These are phyloP conservation scores for Colletotrichum sp. DNA, from an alignment of 2,329 filamentous ascomycete genomes.

Conservation along the genomic window DNA sequence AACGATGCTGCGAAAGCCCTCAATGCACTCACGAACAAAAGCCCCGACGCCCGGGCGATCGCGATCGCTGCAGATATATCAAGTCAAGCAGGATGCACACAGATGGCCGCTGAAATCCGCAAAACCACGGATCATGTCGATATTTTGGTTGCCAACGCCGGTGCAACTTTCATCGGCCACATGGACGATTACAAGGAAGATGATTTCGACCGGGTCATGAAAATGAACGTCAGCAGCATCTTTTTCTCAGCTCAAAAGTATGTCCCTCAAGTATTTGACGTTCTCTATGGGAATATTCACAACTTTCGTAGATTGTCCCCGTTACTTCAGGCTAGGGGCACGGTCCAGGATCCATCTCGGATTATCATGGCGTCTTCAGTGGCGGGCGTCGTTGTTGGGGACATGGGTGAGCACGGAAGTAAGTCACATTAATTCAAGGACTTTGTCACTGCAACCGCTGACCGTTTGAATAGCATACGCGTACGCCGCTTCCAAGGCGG, in stretches of 20 bases:
- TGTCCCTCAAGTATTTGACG: not conserved
- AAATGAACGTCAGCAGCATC: not conserved
- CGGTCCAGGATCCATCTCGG: not conserved
- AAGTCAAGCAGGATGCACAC: not conserved
- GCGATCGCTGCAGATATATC: not conserved
- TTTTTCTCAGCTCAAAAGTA: not conserved
- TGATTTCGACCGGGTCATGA: not conserved
- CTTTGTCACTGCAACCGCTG: not conserved
- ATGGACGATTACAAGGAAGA: not conserved
- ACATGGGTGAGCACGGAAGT: not conserved
- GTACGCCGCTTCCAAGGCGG: not conserved
- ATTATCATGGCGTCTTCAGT: not conserved
- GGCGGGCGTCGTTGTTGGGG: not conserved
- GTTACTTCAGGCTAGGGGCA: not conserved
- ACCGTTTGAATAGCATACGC: not conserved
- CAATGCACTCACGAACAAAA: not conserved
- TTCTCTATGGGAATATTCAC: fast-evolving
- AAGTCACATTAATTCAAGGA: not conserved
- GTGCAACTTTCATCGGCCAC: not conserved
- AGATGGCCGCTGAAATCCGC: not conserved
- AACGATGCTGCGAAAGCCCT: not conserved
- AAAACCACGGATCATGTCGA: not conserved
- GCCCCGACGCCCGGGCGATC: not conserved
- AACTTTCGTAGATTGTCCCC: not conserved
- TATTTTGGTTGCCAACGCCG: not conserved